These are phyloP conservation scores for Pseudogymnoascus pannorum DNA, from an alignment of 2,329 filamentous ascomycete species.

Conservation along the genomic window DNA sequence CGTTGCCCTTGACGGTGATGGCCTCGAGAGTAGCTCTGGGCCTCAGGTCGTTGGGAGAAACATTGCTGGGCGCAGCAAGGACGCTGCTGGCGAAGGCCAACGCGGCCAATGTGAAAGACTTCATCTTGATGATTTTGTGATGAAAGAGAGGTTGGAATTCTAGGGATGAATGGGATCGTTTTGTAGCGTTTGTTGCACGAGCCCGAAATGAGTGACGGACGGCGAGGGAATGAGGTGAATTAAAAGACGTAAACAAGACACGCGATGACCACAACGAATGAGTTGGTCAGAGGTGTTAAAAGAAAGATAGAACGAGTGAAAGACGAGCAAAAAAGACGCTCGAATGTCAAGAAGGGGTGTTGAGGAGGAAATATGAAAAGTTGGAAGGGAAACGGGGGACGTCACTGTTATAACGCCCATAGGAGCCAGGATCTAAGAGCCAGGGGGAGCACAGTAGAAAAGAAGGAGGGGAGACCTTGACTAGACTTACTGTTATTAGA, in stretches of 20 bases:
- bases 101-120: not conserved
- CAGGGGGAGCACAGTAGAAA: too few species aligned
- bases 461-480: not conserved
- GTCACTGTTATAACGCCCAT: not conserved
- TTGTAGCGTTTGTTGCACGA: not conserved
- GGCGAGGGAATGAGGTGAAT: constrained; percentile 6
- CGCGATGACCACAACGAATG: constrained; percentile 6
- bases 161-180: not conserved
- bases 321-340: constrained; percentile 7
- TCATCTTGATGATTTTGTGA: constrained; percentile 1
- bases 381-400: constrained; percentile 1
- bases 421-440: not conserved
- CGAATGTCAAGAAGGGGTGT: not conserved
- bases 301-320: not conserved
- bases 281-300: not conserved
- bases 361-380: not conserved
- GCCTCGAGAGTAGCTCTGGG: not conserved
- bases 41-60: not conserved
- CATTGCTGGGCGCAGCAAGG: not conserved
- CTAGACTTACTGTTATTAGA: not conserved
- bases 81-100: not conserved
- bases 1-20: constrained; percentile 2
- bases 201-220: constrained; percentile 3
- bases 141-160: not conserved
- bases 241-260: constrained; percentile 6